These are phyloP conservation scores for Chytridium lagenaria DNA, from an alignment of 371 early-diverging fungal species.

Conservation along the genomic window DNA sequence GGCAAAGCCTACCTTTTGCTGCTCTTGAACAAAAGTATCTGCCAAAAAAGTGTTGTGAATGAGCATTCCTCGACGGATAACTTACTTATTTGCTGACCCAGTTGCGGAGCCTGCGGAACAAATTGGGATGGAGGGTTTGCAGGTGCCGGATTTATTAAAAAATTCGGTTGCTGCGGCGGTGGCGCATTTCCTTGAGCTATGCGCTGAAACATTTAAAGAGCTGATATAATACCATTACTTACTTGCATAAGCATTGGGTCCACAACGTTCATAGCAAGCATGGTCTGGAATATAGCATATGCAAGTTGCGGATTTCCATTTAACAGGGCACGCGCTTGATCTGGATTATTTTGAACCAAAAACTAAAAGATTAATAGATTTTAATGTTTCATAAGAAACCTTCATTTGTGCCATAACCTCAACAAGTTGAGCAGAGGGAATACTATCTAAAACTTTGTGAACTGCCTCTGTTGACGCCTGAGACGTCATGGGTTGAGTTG, in stretches of 20 bases:
- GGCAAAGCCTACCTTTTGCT: constrained; percentile 55
- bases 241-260: constrained; percentile 80
- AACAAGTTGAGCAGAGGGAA: constrained; percentile 72
- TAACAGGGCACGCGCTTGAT: constrained; percentile 73
- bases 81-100: constrained; percentile 20
- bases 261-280: constrained; percentile 82
- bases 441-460: constrained; percentile 64
- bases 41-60: not conserved
- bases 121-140: not conserved
- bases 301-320: constrained; percentile 81
- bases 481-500: constrained; percentile 7
- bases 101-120: not conserved
- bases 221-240: constrained; percentile 20
- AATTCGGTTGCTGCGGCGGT: not conserved
- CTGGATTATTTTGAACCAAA: constrained; percentile 65
- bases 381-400: constrained; percentile 46
- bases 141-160: not conserved
- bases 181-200: not conserved
- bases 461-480: constrained; percentile 45
- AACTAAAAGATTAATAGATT: constrained; percentile 29
- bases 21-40: constrained; percentile 41
- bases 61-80: not conserved
- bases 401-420: constrained; percentile 81
- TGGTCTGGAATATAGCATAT: constrained; percentile 85
- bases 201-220: not conserved